Evolutionary conservation across 768 basidiomycete genomes (phyloP), one percentile per base, ranked within the genome.

Genomic region (Pseudohyphozyma bogoriensis): DNA sequence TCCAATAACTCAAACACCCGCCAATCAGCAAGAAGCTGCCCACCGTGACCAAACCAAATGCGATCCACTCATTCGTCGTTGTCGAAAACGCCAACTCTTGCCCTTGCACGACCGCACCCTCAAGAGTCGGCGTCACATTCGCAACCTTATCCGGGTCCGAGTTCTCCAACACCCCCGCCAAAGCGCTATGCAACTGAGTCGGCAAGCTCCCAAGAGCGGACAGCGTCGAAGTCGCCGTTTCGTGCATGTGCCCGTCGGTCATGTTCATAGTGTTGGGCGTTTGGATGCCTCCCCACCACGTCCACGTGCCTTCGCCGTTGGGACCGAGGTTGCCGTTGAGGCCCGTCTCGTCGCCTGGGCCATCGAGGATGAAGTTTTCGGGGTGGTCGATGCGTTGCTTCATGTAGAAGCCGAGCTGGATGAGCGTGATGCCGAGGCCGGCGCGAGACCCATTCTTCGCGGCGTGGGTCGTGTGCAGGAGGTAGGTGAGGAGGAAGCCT

Each of bases 361-460:
- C 4, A n/a, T 51, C 46, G 7, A 51, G 49, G 44, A 58, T 24
- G 31, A 40, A 15, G 26, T 35, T 32, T 9, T 56, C 55, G 39
- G 51, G 40, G 22, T 61, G 55, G 11, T 65, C 60, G 28, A 51
- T 58, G 45, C 60, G 62, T 26, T 65, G 58, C 50, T 63, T 62
- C 22, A 71, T 52, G 58, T 67, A 71, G 59, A 71, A 66, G 37
- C 92, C 93, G 68, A 85, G 89, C 70, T 96, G 93, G 64, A 96
- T 92, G 62, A 96, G 77, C 0, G 89, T 97, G 68, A 95, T 79
- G 22, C 93, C 93, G n/a, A 99, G 82, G 33, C 93, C 93, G 0
- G 89, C 90, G 46, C 89, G 85, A 20, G 89, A 89, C 52, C 95
- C 95, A 71, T 82, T 88, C 73, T 91, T 92, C 62, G 86, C 88